Evolutionary conservation across 1,284 basidiomycete genomes (phyloP).

Genomic region (Cryptococcus wingfieldii): DNA sequence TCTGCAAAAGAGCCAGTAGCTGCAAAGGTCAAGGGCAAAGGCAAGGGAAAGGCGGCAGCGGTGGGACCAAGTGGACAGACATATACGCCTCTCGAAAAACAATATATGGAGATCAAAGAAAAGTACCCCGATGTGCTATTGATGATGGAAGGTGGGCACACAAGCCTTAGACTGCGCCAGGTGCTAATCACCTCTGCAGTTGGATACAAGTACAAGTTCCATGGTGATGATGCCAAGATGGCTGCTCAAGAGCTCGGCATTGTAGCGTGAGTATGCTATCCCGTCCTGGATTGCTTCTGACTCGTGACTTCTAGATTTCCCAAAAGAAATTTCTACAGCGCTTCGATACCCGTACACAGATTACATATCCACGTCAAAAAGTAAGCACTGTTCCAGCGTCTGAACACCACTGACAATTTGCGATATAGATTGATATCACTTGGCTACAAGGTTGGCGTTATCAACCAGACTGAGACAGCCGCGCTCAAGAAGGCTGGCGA

Average conservation of each 20-base stretch:
- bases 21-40: slow-evolving; percentile 40
- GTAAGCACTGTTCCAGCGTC: slow-evolving; percentile 49
- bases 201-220: slow-evolving; percentile 85
- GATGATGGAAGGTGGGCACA: slow-evolving; percentile 62
- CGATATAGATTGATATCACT: slow-evolving; percentile 67
- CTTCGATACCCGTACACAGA: slow-evolving; percentile 76
- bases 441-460: slow-evolving; percentile 86
- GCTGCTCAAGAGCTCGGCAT: slow-evolving; percentile 80
- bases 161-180: neutral
- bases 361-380: slow-evolving; percentile 83
- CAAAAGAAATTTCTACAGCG: slow-evolving; percentile 74
- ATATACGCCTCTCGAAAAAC: slow-evolving; percentile 79
- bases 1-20: slow-evolving; percentile 20
- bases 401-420: neutral
- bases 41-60: slow-evolving; percentile 51
- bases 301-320: slow-evolving; percentile 51
- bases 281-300: neutral
- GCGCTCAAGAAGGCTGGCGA: slow-evolving; percentile 89
- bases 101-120: slow-evolving; percentile 68
- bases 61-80: slow-evolving; percentile 70
- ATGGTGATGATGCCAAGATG: slow-evolving; percentile 81
- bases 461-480: slow-evolving; percentile 90
- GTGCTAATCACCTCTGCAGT: slow-evolving; percentile 45
- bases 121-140: slow-evolving; percentile 71
- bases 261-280: slow-evolving; percentile 48